A percentile compares a stretch with the other conserved stretches of the same genome.
phyloP scores from a whole-genome alignment of 2,329 filamentous ascomycete genomes.

The Calonectria montana region DNA sequence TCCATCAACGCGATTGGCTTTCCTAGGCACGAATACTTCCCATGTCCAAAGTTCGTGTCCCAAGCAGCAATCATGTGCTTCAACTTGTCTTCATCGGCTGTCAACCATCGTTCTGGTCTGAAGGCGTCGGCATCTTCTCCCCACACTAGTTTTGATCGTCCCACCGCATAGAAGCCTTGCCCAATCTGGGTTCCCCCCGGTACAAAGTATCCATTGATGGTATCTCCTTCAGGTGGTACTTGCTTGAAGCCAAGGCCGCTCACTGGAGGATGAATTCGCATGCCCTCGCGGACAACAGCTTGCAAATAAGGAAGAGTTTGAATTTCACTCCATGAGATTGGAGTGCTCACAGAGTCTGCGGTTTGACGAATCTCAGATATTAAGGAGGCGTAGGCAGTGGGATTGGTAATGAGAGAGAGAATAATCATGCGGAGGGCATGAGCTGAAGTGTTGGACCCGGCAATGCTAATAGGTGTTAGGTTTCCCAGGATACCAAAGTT shows the following conservation, averaged over 20 bases:
- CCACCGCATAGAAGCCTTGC: slow-evolving; percentile 66
- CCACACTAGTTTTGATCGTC: slow-evolving; percentile 60
- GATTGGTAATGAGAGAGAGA: slow-evolving; percentile 61
- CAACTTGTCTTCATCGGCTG: slow-evolving; percentile 45
- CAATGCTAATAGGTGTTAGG: slow-evolving; percentile 55
- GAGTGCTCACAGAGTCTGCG: slow-evolving; percentile 46
- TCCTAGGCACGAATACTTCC: slow-evolving; percentile 58
- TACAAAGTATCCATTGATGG: slow-evolving; percentile 62
- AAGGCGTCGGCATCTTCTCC: slow-evolving; percentile 64
- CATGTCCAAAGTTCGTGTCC: slow-evolving; percentile 59
- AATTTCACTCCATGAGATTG: slow-evolving; percentile 58
- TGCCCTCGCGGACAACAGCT: slow-evolving; percentile 66
- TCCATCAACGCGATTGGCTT: slow-evolving; percentile 61
- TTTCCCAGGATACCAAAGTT: rapidly evolving
- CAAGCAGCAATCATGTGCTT: slow-evolving; percentile 50
- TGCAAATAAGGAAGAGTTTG: slow-evolving; percentile 65
- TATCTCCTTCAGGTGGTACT: slow-evolving; percentile 62
- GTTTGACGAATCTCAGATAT: slow-evolving; percentile 58
- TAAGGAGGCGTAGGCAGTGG: slow-evolving; percentile 53
- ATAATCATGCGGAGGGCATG: slow-evolving; percentile 63
- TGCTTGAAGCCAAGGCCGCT: slow-evolving; percentile 64
- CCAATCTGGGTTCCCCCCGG: slow-evolving; percentile 65
- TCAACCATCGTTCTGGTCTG: slow-evolving; percentile 66
- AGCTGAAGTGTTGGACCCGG: slow-evolving; percentile 71
- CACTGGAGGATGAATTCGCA: slow-evolving; percentile 67